These are phyloP conservation scores for Phytophthora pseudosyringae DNA, from an alignment of 352 stramenopile species.

Conservation along the genomic window DNA sequence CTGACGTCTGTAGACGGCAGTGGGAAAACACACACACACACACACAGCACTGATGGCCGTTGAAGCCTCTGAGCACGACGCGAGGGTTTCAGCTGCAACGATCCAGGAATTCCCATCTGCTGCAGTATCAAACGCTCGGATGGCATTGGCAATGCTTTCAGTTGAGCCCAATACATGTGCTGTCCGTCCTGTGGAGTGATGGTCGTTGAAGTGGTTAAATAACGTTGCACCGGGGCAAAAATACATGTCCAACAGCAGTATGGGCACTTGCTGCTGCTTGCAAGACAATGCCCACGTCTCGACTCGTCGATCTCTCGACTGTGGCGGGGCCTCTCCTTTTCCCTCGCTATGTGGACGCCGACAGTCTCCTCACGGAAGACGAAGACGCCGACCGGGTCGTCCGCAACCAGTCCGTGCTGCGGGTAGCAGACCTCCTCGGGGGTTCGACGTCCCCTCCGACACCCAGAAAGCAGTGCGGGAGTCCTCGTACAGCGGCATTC, in stretches of 20 bases:
- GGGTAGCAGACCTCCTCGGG: slow-evolving; percentile 20
- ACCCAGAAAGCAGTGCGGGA: slow-evolving; percentile 17
- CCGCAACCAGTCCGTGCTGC: slow-evolving; percentile 22
- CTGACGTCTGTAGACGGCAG: no score
- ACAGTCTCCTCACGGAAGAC: slow-evolving; percentile 20
- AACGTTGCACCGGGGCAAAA: not conserved
- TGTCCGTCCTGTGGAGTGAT: slow-evolving; percentile 14
- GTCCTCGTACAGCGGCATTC: slow-evolving; percentile 16
- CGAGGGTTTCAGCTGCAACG: no score
- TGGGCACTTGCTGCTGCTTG: not conserved
- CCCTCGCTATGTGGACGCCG: slow-evolving; percentile 35
- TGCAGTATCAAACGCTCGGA: no score
- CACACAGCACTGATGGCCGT: no score
- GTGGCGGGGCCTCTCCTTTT: slow-evolving; percentile 16
- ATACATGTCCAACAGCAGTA: not conserved
- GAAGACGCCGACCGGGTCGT: slow-evolving; percentile 17
- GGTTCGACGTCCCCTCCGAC: not conserved
- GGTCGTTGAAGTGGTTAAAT: slow-evolving; percentile 26
- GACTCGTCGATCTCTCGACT: slow-evolving; percentile 3
- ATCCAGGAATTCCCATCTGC: no score
- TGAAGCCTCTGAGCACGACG: not conserved
- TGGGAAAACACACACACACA: no score
- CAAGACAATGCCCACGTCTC: slow-evolving; percentile 11
- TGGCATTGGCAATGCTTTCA: no score
- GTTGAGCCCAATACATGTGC: no score